Base-by-base conservation (phyloP, 2,329 filamentous ascomycete species). In the Chaetomium olivaceum region DNA sequence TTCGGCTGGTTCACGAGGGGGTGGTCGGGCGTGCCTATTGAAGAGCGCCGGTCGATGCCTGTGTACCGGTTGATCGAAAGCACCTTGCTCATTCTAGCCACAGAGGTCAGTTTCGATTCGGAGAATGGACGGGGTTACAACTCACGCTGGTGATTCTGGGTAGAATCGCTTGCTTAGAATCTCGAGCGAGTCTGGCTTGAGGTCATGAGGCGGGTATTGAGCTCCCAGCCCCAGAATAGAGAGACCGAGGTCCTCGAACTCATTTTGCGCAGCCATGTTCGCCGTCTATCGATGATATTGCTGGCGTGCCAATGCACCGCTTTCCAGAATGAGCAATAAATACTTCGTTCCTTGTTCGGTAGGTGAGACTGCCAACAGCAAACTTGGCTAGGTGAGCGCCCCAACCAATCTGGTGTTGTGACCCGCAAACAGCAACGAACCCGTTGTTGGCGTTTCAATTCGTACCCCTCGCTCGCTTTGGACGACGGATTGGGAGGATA, bases 31-130 rank as follows among this genome's bases (percentile, higher is more conserved):
- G 80, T 83, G 64, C 86, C 87, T 70, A 90, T 82, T 14, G 87
- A 87, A 14, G 87, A 87, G 61, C 87, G 84, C 36, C 80, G 78
- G 60, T 89, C 87, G 66, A 89, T 89, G 66, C 87, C 87, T 1
- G 87, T 90, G 71, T 82, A 88, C 63, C 82, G 80, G 76, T 89
- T 90, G 73, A 89, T 88, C 19, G 81, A 79, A 62, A 87, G 81
- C 29, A 89, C 82, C 73, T 89, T 89, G 67, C 80, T 80, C 83
- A 89, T 87, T 39, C 86, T 89, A 68, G 16, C 4, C 69, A 29
- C 21, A 8, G 46, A 54, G 25, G 63, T 56, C 14, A 64, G 55
- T 59, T 4, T n/a, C 14, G 12, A 43, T 46, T 3, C 36, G n/a
- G 2, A 16, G 16, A 58, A 33, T n/a, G n/a, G 7, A 21, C 23